Percentiles rank a stretch among this genome's conserved stretches.
Conservation (phyloP, 768 basidiomycete genomes). For the Chiua virens region DNA sequence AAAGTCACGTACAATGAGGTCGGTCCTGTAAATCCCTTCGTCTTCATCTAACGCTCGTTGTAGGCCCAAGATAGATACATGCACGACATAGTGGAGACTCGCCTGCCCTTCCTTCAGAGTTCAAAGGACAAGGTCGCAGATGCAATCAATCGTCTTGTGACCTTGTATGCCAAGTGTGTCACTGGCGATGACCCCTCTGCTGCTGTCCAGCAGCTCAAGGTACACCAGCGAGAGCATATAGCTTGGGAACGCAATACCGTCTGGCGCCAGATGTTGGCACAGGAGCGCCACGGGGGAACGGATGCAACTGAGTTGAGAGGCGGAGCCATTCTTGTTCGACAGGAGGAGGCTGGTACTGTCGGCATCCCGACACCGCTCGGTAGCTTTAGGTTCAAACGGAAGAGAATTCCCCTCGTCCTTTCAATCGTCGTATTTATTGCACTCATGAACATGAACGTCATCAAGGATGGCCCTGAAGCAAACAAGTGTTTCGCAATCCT, state of each 20-base stretch:
- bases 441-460: constrained; percentile 58
- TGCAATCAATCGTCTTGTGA: constrained; percentile 57
- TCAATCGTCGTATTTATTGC: constrained; percentile 58
- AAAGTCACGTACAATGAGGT: constrained; percentile 82
- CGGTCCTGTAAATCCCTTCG: constrained; percentile 3
- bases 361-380: constrained; percentile 66
- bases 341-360: constrained; percentile 37
- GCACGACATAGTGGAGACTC: constrained; percentile 62
- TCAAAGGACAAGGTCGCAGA: constrained; percentile 64
- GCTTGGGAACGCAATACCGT: constrained; percentile 98
- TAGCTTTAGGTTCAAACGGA: constrained; percentile 60
- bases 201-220: constrained; percentile 79
- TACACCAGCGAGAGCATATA: constrained; percentile 89
- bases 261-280: constrained; percentile 93
- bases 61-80: constrained; percentile 81
- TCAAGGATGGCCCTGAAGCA: constrained; percentile 62
- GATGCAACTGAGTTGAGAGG: constrained; percentile 35
- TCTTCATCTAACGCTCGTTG: neutral
- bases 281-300: constrained; percentile 61
- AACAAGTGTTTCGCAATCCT: constrained; percentile 91
- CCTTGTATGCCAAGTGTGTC: constrained; percentile 84
- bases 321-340: constrained; percentile 49
- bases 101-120: constrained; percentile 63
- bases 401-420: constrained; percentile 54
- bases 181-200: constrained; percentile 63